Evolutionary conservation across 2,329 filamentous ascomycete species (phyloP).

Genomic region (Trichoderma sp.): DNA sequence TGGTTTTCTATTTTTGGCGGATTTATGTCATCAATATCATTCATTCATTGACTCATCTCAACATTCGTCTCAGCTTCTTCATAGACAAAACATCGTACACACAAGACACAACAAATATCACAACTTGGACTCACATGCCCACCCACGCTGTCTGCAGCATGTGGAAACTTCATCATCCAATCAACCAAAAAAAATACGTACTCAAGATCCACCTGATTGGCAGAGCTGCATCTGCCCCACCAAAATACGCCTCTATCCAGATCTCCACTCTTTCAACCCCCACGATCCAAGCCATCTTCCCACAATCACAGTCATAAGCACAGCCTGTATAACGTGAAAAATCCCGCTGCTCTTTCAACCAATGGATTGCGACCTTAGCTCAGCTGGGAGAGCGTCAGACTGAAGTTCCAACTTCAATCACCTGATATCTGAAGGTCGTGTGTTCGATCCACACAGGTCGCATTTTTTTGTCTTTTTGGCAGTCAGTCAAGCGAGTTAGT

Average conservation of each 20-base stretch:
- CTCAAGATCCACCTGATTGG: neutral
- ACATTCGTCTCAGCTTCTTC: neutral
- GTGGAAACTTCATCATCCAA: neutral
- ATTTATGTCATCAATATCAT: neutral
- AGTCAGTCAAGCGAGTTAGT: neutral
- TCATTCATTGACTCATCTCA: neutral
- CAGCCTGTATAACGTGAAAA: constrained; percentile 1
- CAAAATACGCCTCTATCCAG: neutral
- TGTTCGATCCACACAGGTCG: constrained; percentile 22
- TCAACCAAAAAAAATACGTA: neutral
- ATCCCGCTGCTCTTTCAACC: neutral
- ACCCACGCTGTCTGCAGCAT: neutral
- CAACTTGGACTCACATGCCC: neutral
- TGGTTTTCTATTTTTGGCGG: neutral
- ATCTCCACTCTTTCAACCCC: neutral
- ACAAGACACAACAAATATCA: neutral
- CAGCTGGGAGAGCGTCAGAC: constrained; percentile 23
- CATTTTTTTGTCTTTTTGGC: constrained; percentile 10
- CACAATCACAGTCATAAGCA: neutral
- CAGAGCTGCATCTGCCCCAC: neutral
- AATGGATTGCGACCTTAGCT: constrained; percentile 19
- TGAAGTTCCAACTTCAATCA: constrained; percentile 19
- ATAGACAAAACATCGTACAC: neutral
- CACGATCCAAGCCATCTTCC: neutral
- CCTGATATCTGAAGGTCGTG: constrained; percentile 20